Conservation (phyloP, 2,329 filamentous ascomycete species). For the Talaromyces sp. region DNA sequence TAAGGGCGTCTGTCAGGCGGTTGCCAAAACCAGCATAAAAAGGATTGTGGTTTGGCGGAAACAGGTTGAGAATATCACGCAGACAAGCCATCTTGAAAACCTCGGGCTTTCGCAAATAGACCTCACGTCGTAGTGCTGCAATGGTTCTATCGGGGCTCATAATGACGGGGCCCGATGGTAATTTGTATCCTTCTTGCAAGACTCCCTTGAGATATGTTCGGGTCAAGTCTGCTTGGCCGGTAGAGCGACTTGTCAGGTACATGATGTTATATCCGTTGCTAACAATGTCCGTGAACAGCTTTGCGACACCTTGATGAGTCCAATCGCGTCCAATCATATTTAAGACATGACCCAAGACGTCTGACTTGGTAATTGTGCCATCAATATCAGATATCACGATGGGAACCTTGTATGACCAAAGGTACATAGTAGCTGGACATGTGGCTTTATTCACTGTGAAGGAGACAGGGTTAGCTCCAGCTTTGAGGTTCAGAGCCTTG, state of each 20-base stretch:
- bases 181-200: constrained; percentile 75
- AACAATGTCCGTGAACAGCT: constrained; percentile 92
- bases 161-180: constrained; percentile 90
- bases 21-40: constrained; percentile 99
- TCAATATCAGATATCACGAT: constrained; percentile 99
- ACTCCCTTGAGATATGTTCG: constrained; percentile 86
- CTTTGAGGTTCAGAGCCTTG: constrained; percentile 74
- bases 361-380: constrained; percentile 96
- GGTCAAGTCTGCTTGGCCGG: constrained; percentile 89
- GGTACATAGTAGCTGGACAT: constrained; percentile 86
- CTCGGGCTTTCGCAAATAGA: constrained; percentile 93
- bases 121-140: constrained; percentile 82
- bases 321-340: constrained; percentile 97
- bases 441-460: constrained; percentile 96
- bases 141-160: constrained; percentile 93
- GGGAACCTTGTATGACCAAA: constrained; percentile 86
- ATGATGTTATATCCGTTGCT: constrained; percentile 98
- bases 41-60: constrained; percentile 69
- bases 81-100: constrained; percentile 99
- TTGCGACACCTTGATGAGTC: constrained; percentile 95
- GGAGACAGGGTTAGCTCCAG: constrained; percentile 87
- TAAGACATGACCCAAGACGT: constrained; percentile 86
- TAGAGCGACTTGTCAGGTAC: constrained; percentile 90
- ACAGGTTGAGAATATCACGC: constrained; percentile 86
- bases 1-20: constrained; percentile 89